Base-by-base conservation (phyloP, 2,329 filamentous ascomycete species). In the Apiospora aurea region DNA sequence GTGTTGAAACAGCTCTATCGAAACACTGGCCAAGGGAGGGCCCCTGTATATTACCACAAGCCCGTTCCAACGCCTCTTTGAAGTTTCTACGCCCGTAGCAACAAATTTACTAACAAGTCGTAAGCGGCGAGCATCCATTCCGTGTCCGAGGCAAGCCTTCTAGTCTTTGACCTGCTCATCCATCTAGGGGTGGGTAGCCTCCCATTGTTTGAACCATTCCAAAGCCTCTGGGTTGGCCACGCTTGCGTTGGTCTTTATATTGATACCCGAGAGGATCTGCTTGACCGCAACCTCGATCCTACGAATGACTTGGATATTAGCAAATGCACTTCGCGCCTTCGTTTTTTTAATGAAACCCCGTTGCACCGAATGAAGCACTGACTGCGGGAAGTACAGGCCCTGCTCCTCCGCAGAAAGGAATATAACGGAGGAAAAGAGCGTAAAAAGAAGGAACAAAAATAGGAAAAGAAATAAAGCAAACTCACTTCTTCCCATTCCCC, bases 271-370 rank as follows among this genome's bases (percentile, higher is more conserved):
- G 1, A 99, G 84, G 64, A 98, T 98, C 83, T 98, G 95, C 86
- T 98, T 98, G 7, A 98, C 96, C 0, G 94, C 94, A 67, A 97
- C 95, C 81, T 99, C 96, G 73, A 99, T 94, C 83, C 92, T 94
- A 51, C 47, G 10, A 4, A 10, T 41, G 4, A 3, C 34, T n/a
- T 71, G 47, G 16, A 53, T 38, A 26, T 71, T 73, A 70, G 71
- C 64, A 71, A 3, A 47, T 43, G 21, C 1, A 18, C 34, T 43
- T 57, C 3, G 47, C 41, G 6, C 26, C 34, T 61, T 61, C 29
- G 13, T 21, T 6, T 53, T 51, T 2, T 7, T 7, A 18, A 2
- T 47, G 11, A 29, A 18, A 21, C 14, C 53, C 53, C 53, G 26
- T 61, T 61, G 14, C 29, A 10, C 53, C 26, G 21, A 34, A 34